phyloP scores from a whole-genome alignment of 2,329 filamentous ascomycete genomes.

The Sclerotinia nivalis region DNA sequence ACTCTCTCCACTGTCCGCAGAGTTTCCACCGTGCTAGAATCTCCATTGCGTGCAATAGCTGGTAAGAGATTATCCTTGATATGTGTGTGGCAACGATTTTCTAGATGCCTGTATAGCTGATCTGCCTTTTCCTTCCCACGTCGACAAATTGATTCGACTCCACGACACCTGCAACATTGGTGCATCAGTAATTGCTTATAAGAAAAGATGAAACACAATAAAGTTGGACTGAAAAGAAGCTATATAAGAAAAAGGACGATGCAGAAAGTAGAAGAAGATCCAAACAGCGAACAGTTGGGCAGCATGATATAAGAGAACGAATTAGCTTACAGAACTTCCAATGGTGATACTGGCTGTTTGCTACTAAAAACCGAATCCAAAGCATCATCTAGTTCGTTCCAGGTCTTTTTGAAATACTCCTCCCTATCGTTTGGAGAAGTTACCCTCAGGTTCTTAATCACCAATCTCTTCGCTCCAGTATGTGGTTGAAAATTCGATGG shows the following conservation, averaged over 20 bases:
- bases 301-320: background rate
- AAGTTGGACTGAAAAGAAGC: background rate
- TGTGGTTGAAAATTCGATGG: constrained; percentile 64
- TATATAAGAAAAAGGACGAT: background rate
- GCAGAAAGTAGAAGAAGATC: background rate
- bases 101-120: constrained; percentile 66
- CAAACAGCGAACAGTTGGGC: background rate
- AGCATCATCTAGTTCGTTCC: constrained; percentile 71
- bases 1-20: constrained; percentile 56
- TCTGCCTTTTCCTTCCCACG: constrained; percentile 63
- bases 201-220: background rate
- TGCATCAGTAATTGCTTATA: background rate
- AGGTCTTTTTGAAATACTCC: constrained; percentile 75
- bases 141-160: constrained; percentile 88
- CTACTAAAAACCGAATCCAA: constrained; percentile 72
- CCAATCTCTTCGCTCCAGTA: constrained; percentile 76
- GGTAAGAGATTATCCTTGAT: constrained; percentile 62
- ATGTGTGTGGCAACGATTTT: constrained; percentile 65
- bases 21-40: constrained; percentile 60
- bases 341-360: constrained; percentile 64
- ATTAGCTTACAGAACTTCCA: constrained; percentile 65
- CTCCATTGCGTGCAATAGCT: constrained; percentile 51
- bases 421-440: constrained; percentile 62
- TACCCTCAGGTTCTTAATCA: constrained; percentile 88
- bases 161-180: constrained; percentile 58